These are phyloP conservation scores for Chiua virens DNA, from an alignment of 768 basidiomycete species.

Conservation along the genomic window DNA sequence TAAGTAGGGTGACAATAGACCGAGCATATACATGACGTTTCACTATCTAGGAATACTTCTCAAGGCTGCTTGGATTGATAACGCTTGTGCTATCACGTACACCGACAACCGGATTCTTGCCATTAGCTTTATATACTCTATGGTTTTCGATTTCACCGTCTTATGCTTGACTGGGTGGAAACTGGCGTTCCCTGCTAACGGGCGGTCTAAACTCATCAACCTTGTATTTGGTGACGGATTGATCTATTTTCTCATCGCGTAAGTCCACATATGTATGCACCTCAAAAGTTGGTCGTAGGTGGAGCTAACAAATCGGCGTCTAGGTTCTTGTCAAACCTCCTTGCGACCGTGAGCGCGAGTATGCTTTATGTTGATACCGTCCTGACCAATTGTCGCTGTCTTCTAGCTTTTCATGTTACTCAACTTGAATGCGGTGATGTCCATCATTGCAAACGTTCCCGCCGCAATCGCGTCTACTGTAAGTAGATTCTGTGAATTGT, in stretches of 20 bases:
- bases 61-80: constrained; percentile 53
- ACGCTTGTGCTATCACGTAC: constrained; percentile 56
- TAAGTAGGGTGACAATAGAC: constrained; percentile 18
- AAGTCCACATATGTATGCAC: constrained; percentile 30
- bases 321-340: constrained; percentile 66
- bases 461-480: constrained; percentile 71
- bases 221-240: constrained; percentile 73
- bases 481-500: constrained; percentile 7
- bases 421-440: constrained; percentile 70
- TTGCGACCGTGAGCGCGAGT: constrained; percentile 44
- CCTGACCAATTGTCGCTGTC: not conserved
- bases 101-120: constrained; percentile 63
- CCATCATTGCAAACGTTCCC: constrained; percentile 71
- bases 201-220: constrained; percentile 55
- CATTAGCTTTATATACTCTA: constrained; percentile 69
- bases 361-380: not conserved
- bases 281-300: not conserved
- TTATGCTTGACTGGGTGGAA: constrained; percentile 62
- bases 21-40: not conserved
- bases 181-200: constrained; percentile 45
- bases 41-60: constrained; percentile 50
- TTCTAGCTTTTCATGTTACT: constrained; percentile 59
- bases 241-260: constrained; percentile 74
- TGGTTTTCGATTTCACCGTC: constrained; percentile 69
- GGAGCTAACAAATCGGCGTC: constrained; percentile 5